Evolutionary conservation across 1,284 basidiomycete species (phyloP).

Genomic region (Laetiporus sulphureus): DNA sequence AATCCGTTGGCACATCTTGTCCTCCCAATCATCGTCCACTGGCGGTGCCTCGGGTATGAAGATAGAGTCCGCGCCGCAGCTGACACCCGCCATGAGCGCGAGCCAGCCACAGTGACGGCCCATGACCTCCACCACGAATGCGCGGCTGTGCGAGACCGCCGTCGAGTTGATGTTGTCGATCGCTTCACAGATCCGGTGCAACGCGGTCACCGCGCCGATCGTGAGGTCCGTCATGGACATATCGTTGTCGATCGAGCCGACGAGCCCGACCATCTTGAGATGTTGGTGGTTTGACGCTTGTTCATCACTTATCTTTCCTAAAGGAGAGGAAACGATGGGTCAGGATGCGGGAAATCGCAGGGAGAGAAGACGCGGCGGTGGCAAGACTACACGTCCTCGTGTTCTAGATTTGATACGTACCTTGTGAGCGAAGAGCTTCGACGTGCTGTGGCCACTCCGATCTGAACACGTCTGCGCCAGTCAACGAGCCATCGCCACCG

Average conservation of each 20-base stretch:
- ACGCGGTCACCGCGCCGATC: conserved; percentile 92
- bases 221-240: conserved; percentile 98
- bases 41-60: conserved; percentile 97
- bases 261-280: conserved; percentile 94
- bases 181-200: conserved; percentile 95
- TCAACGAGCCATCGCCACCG: conserved; percentile 94
- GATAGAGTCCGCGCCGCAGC: conserved; percentile 93
- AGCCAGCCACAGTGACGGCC: conserved; percentile 98
- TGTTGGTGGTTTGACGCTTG: conserved; percentile 72
- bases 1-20: conserved; percentile 88
- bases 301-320: conserved; percentile 70
- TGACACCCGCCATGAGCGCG: conserved; percentile 88
- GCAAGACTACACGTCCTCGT: too few relatives aligned
- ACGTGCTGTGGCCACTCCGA: conserved; percentile 91
- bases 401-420: conserved; percentile 27
- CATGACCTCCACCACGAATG: conserved; percentile 99
- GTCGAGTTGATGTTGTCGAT: conserved; percentile 99
- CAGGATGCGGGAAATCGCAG: neutral
- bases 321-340: neutral
- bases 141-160: conserved; percentile 91
- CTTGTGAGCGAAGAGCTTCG: conserved; percentile 55
- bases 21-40: conserved; percentile 75
- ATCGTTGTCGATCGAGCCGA: conserved; percentile 98
- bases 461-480: conserved; percentile 91
- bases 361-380: neutral